Evolutionary conservation across 345 rosid genomes (phyloP).

Genomic region (Salix suchowensis): DNA sequence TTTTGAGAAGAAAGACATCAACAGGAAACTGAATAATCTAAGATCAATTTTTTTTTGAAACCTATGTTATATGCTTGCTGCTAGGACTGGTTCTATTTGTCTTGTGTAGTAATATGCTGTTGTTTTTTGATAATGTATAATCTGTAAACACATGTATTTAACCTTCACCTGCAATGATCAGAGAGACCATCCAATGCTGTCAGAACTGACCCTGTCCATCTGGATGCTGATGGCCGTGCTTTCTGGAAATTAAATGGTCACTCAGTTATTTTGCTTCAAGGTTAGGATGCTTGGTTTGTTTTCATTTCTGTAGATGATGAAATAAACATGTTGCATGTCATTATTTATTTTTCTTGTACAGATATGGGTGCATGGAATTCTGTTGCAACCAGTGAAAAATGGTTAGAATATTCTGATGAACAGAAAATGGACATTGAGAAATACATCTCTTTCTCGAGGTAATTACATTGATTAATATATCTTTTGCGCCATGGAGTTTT

Average conservation of each 20-base stretch:
- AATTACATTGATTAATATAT: not conserved
- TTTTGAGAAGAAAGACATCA: conserved; percentile 1
- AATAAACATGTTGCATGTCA: not conserved
- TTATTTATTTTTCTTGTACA: conserved; percentile 16
- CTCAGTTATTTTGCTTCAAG: conserved; percentile 61
- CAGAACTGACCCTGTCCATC: conserved; percentile 51
- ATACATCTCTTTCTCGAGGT: conserved; percentile 54
- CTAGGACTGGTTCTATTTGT: not conserved
- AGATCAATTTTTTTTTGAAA: not conserved
- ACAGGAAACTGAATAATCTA: not conserved
- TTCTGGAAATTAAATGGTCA: conserved; percentile 65
- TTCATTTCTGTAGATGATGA: not conserved
- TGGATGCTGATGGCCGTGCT: conserved; percentile 45
- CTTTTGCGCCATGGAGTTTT: not conserved
- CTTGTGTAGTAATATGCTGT: not conserved
- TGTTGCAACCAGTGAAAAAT: conserved; percentile 45
- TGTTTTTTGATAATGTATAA: not conserved
- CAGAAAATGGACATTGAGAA: conserved; percentile 53
- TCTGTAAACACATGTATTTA: not conserved
- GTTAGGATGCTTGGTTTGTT: conserved; percentile 30
- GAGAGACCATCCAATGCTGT: conserved; percentile 61
- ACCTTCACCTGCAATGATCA: conserved; percentile 9
- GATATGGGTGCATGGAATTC: conserved; percentile 42
- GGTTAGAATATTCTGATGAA: conserved; percentile 51
- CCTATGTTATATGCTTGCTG: not conserved